These are phyloP conservation scores for Sanguinoderma infundibulare DNA, from an alignment of 1,284 basidiomycete species.

Conservation along the genomic window DNA sequence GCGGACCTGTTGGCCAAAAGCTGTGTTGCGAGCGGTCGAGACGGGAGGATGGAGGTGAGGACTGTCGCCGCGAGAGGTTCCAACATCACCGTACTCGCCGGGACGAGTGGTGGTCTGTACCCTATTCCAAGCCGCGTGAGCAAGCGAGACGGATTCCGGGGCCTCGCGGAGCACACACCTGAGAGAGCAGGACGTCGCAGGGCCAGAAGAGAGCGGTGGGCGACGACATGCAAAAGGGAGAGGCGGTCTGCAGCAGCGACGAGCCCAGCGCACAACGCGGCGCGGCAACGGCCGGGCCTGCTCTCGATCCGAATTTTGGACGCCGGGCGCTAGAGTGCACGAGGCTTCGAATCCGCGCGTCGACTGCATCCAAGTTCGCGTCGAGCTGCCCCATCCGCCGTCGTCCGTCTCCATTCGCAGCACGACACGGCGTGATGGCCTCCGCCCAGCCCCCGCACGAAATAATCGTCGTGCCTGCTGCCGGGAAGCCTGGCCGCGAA, in stretches of 20 bases:
- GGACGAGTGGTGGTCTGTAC: slow-evolving; percentile 37
- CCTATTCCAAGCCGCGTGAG: slow-evolving; percentile 17
- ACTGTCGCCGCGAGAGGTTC: slow-evolving; percentile 58
- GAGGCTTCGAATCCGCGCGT: slow-evolving; percentile 2
- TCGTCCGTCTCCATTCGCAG: background rate
- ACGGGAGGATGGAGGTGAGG: slow-evolving; percentile 53
- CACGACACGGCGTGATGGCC: slow-evolving; percentile 11
- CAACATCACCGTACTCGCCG: slow-evolving; percentile 44
- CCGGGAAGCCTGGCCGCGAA: slow-evolving; percentile 39
- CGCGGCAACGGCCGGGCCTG: slow-evolving; percentile 22
- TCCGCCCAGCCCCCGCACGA: slow-evolving; percentile 50
- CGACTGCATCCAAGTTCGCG: background rate
- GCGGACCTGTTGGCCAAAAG: slow-evolving; percentile 25
- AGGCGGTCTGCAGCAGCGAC: slow-evolving; percentile 11
- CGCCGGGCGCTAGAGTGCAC: background rate
- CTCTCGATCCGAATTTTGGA: slow-evolving; percentile 10
- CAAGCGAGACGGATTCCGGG: background rate
- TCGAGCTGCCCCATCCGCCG: background rate
- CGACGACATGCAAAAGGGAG: slow-evolving; percentile 27
- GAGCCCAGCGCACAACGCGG: slow-evolving; percentile 12
- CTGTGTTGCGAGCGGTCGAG: slow-evolving; percentile 41
- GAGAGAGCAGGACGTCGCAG: slow-evolving; percentile 21
- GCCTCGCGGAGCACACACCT: slow-evolving; percentile 14
- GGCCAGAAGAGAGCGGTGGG: slow-evolving; percentile 11
- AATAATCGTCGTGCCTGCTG: slow-evolving; percentile 50